Conservation (phyloP, 352 stramenopile species). For the Phytophthora pluvialis region DNA sequence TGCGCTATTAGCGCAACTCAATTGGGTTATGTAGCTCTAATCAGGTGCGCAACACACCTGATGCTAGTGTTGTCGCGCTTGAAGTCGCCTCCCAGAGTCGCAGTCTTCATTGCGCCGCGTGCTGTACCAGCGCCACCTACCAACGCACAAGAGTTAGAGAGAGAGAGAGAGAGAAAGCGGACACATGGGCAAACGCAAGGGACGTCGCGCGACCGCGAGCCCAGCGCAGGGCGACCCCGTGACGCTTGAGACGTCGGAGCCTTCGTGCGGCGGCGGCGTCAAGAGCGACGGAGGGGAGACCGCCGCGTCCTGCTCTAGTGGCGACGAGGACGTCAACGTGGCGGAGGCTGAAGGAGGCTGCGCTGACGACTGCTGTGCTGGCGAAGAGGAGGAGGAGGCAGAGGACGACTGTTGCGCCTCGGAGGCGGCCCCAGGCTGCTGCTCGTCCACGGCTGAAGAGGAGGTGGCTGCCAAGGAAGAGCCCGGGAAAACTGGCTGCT, state of each 20-base stretch:
- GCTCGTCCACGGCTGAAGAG: neutral
- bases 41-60: slow-evolving; percentile 3
- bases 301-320: slow-evolving; percentile 28
- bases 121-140: neutral
- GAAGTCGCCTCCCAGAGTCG: slow-evolving; percentile 3
- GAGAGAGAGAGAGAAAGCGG: neutral
- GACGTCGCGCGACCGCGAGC: neutral
- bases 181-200: slow-evolving; percentile 29
- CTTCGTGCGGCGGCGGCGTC: neutral
- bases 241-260: neutral
- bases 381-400: neutral
- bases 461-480: neutral
- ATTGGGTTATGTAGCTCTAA: slow-evolving; percentile 1
- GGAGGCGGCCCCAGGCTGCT: neutral
- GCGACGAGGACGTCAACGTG: slow-evolving; percentile 17
- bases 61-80: neutral
- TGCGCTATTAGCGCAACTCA: too few species aligned
- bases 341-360: slow-evolving; percentile 1
- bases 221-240: neutral
- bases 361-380: slow-evolving; percentile 8
- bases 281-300: slow-evolving; percentile 39
- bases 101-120: slow-evolving; percentile 14
- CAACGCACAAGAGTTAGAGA: neutral
- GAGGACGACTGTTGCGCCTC: slow-evolving; percentile 1
- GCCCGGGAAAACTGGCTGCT: slow-evolving; percentile 3